Evolutionary conservation across 257 asterid species (phyloP), one percentile per base, ranked within the genome.

Genomic region (Coffea canephora): DNA sequence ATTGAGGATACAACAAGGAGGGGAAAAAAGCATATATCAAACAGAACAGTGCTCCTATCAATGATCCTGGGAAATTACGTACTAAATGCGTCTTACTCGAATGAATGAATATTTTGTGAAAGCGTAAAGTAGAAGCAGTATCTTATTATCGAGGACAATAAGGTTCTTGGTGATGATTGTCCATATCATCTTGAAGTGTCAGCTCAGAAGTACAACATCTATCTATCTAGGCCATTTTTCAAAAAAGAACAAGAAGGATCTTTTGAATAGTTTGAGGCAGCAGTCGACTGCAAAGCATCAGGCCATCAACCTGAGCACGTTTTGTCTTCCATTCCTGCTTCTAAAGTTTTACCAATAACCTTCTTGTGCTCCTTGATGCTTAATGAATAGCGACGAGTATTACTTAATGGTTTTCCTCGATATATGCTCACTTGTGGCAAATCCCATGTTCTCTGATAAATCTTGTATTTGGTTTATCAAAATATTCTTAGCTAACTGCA

Each of bases 291-390:
- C 27, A 36, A 41, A 41, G 52, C 0, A 6, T 12, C 43, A 39
- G 43, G 43, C 43, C 43, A 39, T 39, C 43, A 39, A 6, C 39
- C 10, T 48, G 39, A 72, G 12, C 61, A 72, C 27, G 36, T 41
- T 71, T 23, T 57, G 76, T 71, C 76, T 48, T 71, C 68, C 25
- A 71, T 19, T 71, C 59, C n/a, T n/a, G n/a, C n/a, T n/a, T n/a
- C n/a, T n/a, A 31, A 31, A 43, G 57, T 11, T 4, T 10, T 12
- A 67, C 72, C 72, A 68, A 3, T 19, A 52, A 52, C 59, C 57
- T 52, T 4, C n/a, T 55, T 2, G 31, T 21, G 25, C 27, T 61
- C 34, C 2, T 61, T 61, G 67, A n/a, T 8, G 34, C 14, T n/a
- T n/a, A n/a, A 21, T 61, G 1, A 61, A 39, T 4, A 39, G 3